These are phyloP conservation scores for Pneumocystis oryctolagi DNA, from an alignment of 1,139 yeast genomes.

Conservation along the genomic window DNA sequence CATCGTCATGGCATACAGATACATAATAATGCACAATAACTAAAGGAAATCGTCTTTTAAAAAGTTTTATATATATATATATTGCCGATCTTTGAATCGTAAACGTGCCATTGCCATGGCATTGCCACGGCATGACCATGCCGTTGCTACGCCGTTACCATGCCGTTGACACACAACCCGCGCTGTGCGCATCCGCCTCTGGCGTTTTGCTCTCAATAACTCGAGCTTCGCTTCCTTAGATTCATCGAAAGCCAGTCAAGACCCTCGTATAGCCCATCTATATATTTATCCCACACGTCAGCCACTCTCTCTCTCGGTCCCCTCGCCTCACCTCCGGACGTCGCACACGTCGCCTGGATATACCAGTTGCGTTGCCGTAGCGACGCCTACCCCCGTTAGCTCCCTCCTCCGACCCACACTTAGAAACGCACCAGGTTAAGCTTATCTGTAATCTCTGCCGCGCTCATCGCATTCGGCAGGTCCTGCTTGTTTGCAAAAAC, in stretches of 20 bases:
- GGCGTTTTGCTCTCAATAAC: neutral
- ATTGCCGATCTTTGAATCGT: too few species aligned
- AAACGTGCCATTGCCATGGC: too few species aligned
- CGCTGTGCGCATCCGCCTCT: neutral
- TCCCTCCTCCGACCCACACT: constrained; percentile 32
- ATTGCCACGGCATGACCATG: too few species aligned
- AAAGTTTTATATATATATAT: too few species aligned
- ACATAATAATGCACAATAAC: too few species aligned
- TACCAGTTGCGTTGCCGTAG: constrained; percentile 92
- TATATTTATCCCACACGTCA: too few species aligned
- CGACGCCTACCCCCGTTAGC: constrained; percentile 79
- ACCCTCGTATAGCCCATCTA: constrained; percentile 71
- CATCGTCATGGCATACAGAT: too few species aligned
- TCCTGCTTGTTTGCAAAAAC: constrained; percentile 91
- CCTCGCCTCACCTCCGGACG: constrained; percentile 59
- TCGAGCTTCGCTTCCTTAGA: neutral
- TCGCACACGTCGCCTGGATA: constrained; percentile 88
- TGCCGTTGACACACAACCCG: neutral
- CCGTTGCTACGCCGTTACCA: too few species aligned
- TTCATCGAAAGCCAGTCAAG: constrained; percentile 53
- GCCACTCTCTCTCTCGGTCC: neutral
- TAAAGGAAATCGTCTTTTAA: too few species aligned
- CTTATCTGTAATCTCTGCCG: constrained; percentile 86
- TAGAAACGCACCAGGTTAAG: constrained; percentile 40
- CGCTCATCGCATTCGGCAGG: constrained; percentile 66